Base-by-base conservation (phyloP, 2,329 filamentous ascomycete genomes). In the Nectriaceae sp. region DNA sequence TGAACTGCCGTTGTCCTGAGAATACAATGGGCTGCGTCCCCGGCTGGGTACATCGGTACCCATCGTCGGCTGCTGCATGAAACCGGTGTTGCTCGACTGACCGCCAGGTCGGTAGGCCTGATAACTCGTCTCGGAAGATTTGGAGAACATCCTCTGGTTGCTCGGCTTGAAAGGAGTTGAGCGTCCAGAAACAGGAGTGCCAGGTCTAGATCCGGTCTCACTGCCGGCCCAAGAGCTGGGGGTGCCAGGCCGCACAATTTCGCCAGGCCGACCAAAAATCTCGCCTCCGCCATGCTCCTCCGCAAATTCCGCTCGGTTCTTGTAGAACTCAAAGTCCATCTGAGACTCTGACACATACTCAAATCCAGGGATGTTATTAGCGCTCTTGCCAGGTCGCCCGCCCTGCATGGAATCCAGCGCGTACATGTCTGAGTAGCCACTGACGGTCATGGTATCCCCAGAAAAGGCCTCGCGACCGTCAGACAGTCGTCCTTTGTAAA, bases 281-380 rank as follows among this genome's bases (percentile, higher is more conserved):
- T 83, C 80, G 19, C 88, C 88, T 4, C 88, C 91, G n/a, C 90
- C 90, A 56, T 91, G 88, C 46, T 94, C 89, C 11, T 91, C 87
- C 2, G 85, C 84, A 70, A 97, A 97, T 59, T 97, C 93, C 2
- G 89, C 82, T 1, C 90, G 80, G 68, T 96, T 87, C 70, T 96
- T 97, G 77, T 86, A 97, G 71, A 90, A 93, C 52, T 90, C 85
- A 65, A 95, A 96, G 66, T 96, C 91, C 69, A 96, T 85, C 41
- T 90, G 84, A 46, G 81, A 81, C 61, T 97, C 93, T 0, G 89
- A 85, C 0, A 97, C 92, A 49, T 96, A 84, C 69, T 97, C 93
- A 68, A 97, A 97, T 0, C 90, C 90, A 0, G 87, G 84, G 4
- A 88, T 61, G 11, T 62, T 55, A 40, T 65, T 52, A 11, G 65